These are phyloP conservation scores for Cymodocea nodosa DNA, from an alignment of 116 monocot genomes.

Conservation along the genomic window DNA sequence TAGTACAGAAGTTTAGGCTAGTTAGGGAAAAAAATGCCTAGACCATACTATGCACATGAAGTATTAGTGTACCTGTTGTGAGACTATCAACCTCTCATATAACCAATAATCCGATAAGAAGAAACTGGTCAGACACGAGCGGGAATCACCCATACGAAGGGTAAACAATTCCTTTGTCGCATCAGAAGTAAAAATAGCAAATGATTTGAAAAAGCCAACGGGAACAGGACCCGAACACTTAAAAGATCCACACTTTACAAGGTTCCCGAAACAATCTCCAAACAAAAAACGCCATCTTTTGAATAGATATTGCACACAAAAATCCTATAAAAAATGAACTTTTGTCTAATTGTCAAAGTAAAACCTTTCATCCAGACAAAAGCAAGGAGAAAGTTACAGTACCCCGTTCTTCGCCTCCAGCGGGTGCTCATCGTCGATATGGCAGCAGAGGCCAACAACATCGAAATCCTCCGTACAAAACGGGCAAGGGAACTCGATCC, in stretches of 20 bases:
- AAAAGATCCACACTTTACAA: not conserved
- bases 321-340: not conserved
- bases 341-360: not conserved
- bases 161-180: no score
- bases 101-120: not conserved
- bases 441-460: conserved; percentile 70
- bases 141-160: no score
- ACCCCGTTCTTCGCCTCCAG: conserved; percentile 84
- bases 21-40: no score
- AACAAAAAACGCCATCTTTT: not conserved
- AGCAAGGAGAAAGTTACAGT: conserved; percentile 1
- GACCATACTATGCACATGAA: no score
- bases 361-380: no score
- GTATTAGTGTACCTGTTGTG: no score
- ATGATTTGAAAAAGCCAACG: not conserved
- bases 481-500: conserved; percentile 58
- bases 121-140: not conserved
- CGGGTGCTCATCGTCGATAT: conserved; percentile 86
- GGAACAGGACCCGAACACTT: not conserved
- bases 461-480: conserved; percentile 88
- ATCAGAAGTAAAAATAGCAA: not conserved
- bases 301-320: not conserved
- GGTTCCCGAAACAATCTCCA: not conserved
- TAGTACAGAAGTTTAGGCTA: no score
- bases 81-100: no score